These are phyloP conservation scores for Oryza nivara DNA, from an alignment of 176 grass and related monocot species.

Conservation along the genomic window DNA sequence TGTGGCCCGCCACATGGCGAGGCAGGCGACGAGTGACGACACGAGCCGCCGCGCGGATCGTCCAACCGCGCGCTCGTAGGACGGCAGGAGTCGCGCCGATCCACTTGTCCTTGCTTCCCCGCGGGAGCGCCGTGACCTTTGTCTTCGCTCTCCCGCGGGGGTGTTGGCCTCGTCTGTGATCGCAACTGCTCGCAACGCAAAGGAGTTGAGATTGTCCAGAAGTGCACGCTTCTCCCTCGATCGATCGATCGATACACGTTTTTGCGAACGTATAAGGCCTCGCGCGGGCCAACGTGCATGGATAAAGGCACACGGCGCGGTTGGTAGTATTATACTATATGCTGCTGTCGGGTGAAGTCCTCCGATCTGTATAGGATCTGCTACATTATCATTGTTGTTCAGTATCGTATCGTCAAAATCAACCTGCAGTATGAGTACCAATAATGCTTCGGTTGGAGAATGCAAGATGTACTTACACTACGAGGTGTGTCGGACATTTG, in stretches of 20 bases:
- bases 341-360: background rate
- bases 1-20: no score
- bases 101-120: background rate
- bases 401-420: background rate
- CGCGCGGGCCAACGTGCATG: background rate
- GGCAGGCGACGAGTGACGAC: conserved; percentile 20
- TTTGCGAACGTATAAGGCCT: background rate
- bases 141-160: background rate
- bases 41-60: conserved; percentile 18
- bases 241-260: background rate
- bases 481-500: background rate
- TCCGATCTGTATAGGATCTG: background rate
- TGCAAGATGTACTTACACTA: background rate
- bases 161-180: background rate
- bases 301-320: background rate
- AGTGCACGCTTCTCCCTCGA: background rate
- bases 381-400: background rate
- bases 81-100: background rate
- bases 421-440: background rate
- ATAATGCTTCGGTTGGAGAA: background rate
- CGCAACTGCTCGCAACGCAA: background rate
- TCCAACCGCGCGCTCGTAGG: conserved; percentile 5
- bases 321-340: no score
- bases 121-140: background rate
- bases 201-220: background rate